phyloP scores from a whole-genome alignment of 169 alveolate genomes.

The Hepatocystis sp. region DNA sequence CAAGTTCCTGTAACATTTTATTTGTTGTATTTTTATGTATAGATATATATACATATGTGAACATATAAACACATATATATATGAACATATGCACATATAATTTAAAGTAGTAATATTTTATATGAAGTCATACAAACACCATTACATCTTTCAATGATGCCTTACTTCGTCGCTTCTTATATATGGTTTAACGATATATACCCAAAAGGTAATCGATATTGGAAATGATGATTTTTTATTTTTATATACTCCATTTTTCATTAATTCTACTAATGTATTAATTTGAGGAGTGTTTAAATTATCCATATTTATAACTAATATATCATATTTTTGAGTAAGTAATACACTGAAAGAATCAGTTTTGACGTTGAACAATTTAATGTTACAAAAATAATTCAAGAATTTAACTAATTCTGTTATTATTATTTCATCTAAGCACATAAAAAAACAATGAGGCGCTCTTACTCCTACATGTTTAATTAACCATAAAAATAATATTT shows the following conservation, averaged over 20 bases:
- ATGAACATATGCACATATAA: background rate
- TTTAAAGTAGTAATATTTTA: too few species aligned
- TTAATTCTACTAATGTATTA: constrained; percentile 22
- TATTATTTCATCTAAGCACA: constrained; percentile 61
- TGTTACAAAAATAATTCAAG: constrained; percentile 58
- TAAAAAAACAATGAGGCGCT: constrained; percentile 71
- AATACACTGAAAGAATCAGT: constrained; percentile 39
- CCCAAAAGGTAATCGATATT: constrained; percentile 58
- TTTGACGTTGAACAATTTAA: constrained; percentile 25
- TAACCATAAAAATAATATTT: background rate
- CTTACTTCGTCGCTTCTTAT: constrained; percentile 48
- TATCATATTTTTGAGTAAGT: constrained; percentile 55
- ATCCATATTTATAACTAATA: constrained; percentile 53
- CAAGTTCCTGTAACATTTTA: constrained; percentile 27
- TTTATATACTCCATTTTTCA: constrained; percentile 63
- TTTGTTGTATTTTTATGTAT: too few species aligned
- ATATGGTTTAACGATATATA: constrained; percentile 39
- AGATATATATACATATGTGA: too few species aligned
- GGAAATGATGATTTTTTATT: constrained; percentile 36
- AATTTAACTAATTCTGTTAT: constrained; percentile 47
- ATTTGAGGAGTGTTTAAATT: constrained; percentile 59
- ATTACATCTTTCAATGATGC: background rate
- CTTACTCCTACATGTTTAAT: constrained; percentile 16
- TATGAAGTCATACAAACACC: too few species aligned
- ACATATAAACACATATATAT: too few species aligned